Conservation (phyloP, 768 basidiomycete species). For the Amanita thiersii region DNA sequence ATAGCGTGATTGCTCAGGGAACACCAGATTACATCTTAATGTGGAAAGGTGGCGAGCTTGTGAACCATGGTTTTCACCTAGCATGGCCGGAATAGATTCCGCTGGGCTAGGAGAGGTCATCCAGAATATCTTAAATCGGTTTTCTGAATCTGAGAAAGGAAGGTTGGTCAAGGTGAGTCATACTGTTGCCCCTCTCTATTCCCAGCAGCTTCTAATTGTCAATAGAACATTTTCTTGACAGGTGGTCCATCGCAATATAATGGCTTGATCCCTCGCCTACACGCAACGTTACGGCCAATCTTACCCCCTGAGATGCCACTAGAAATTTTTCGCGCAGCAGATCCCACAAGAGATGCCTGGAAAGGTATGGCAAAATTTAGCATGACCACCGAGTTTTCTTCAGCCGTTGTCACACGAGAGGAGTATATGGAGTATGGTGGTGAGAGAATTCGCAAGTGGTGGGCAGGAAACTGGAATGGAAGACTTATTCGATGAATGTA, state of each 20-base stretch:
- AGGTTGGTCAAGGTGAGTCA: constrained; percentile 65
- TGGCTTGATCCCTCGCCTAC: constrained; percentile 58
- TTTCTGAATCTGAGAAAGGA: constrained; percentile 57
- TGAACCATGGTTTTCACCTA: constrained; percentile 88
- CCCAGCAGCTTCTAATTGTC: neutral
- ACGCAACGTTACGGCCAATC: constrained; percentile 72
- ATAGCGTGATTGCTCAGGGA: constrained; percentile 36
- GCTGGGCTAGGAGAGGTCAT: constrained; percentile 92
- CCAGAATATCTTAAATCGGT: constrained; percentile 72
- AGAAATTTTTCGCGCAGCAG: constrained; percentile 48
- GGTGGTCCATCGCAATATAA: constrained; percentile 75
- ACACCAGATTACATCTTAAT: constrained; percentile 79
- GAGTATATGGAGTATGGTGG: constrained; percentile 91
- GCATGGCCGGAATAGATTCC: constrained; percentile 91
- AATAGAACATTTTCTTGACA: constrained; percentile 83
- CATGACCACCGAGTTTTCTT: constrained; percentile 41
- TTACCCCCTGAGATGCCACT: constrained; percentile 79
- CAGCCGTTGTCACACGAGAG: constrained; percentile 55
- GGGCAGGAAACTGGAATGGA: constrained; percentile 85
- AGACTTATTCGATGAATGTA: constrained; percentile 15
- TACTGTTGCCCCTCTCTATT: neutral
- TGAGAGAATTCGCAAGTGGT: constrained; percentile 84
- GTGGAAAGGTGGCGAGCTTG: constrained; percentile 87
- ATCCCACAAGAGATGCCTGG: constrained; percentile 80
- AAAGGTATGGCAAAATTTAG: constrained; percentile 83